phyloP scores from a whole-genome alignment of 306 rosid genomes.

The Carpinus viminea region DNA sequence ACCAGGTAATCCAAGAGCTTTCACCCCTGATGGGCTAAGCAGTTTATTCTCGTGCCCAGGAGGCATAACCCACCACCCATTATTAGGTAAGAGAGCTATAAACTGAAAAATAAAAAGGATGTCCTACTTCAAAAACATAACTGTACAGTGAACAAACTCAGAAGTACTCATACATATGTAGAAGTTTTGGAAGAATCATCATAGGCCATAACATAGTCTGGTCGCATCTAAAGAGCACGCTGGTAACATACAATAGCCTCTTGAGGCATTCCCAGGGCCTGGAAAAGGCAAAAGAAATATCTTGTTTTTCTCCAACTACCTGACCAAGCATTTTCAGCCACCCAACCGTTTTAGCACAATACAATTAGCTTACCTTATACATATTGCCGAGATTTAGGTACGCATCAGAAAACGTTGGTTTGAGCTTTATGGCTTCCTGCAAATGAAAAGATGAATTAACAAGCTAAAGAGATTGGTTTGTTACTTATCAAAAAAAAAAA shows the following conservation, averaged over 20 bases:
- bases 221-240: no score
- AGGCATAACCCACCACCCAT: no score
- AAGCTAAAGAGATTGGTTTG: neutral
- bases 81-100: neutral
- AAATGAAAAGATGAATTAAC: conserved; percentile 4
- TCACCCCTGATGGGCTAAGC: no score
- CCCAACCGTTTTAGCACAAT: conserved; percentile 42
- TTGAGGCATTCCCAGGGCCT: conserved; percentile 96
- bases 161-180: no score
- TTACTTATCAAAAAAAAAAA: no score
- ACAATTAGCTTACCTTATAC: conserved; percentile 79
- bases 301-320: conserved; percentile 47
- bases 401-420: conserved; percentile 97
- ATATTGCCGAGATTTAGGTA: conserved; percentile 97
- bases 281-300: conserved; percentile 49
- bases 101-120: neutral
- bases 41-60: no score
- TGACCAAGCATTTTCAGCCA: conserved; percentile 49
- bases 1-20: no score
- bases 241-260: conserved; percentile 92
- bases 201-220: no score
- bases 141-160: no score
- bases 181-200: no score
- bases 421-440: conserved; percentile 97
- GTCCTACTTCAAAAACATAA: no score